A percentile compares a stretch with the other conserved stretches of the same genome.
Conservation (phyloP, 805 yeast genomes). For the Teunomyces pallodes region DNA sequence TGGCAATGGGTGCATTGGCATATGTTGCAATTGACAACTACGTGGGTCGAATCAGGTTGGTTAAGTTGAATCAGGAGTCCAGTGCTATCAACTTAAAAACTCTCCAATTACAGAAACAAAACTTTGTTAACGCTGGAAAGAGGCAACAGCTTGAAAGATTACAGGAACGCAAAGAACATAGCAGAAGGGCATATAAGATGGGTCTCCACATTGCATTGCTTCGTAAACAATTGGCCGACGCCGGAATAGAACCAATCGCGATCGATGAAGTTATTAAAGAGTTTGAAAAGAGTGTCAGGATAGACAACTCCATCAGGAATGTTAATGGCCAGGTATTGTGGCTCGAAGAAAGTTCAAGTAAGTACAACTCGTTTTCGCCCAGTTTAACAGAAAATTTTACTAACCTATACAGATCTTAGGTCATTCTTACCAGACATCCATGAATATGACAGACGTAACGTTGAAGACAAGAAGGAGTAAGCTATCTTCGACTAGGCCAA, state of each 20-base stretch:
- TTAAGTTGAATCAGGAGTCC: constrained; percentile 32
- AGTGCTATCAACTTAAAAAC: constrained; percentile 37
- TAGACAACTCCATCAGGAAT: constrained; percentile 54
- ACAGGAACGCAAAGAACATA: constrained; percentile 48
- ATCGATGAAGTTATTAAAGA: constrained; percentile 53
- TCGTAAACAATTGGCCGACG: constrained; percentile 57
- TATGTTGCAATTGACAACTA: constrained; percentile 55
- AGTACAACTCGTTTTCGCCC: constrained; percentile 9
- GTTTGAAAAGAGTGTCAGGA: constrained; percentile 57
- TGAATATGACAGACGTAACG: constrained; percentile 50
- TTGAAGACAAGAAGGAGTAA: not conserved
- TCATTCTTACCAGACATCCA: constrained; percentile 55
- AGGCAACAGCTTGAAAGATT: constrained; percentile 51
- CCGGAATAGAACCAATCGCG: constrained; percentile 55
- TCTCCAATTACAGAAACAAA: constrained; percentile 44
- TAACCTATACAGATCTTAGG: constrained; percentile 36
- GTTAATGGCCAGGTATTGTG: constrained; percentile 56
- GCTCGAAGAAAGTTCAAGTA: constrained; percentile 52
- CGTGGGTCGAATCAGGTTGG: constrained; percentile 37
- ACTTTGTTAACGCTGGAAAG: constrained; percentile 49
- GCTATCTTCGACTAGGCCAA: not conserved
- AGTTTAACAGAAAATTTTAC: constrained; percentile 6
- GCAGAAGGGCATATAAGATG: constrained; percentile 56
- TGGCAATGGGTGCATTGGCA: constrained; percentile 43
- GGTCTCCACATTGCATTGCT: constrained; percentile 64